A percentile compares a stretch with the other conserved stretches of the same genome.
phyloP scores from a whole-genome alignment of 768 basidiomycete genomes.

The Trametes punicea region DNA sequence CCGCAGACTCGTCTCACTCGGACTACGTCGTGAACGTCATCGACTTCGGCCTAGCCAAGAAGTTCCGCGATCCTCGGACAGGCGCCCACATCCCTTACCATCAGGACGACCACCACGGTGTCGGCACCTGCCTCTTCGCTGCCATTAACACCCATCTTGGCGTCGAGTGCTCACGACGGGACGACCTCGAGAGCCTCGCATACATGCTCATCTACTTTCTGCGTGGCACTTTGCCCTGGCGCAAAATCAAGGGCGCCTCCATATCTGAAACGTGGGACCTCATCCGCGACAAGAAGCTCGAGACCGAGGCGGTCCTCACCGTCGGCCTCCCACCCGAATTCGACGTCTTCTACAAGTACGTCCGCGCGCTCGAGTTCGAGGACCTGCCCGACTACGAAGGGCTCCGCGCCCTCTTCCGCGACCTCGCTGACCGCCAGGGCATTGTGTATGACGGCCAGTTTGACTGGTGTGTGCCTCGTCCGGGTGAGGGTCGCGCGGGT shows the following conservation, averaged over 20 bases:
- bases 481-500: slow-evolving; percentile 13
- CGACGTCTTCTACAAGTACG: slow-evolving; percentile 73
- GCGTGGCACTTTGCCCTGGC: slow-evolving; percentile 75
- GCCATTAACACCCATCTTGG: slow-evolving; percentile 75
- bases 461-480: slow-evolving; percentile 29
- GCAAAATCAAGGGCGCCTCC: slow-evolving; percentile 62
- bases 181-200: slow-evolving; percentile 76
- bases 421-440: slow-evolving; percentile 30
- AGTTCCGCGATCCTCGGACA: slow-evolving; percentile 65
- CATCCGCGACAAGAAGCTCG: slow-evolving; percentile 70
- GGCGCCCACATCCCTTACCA: slow-evolving; percentile 68
- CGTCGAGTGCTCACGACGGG: slow-evolving; percentile 71
- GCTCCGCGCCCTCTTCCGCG: slow-evolving; percentile 67
- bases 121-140: slow-evolving; percentile 75
- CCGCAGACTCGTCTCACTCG: slow-evolving; percentile 36
- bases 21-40: slow-evolving; percentile 84
- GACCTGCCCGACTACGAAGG: slow-evolving; percentile 90
- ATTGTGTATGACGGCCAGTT: slow-evolving; percentile 30
- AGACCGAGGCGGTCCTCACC: slow-evolving; percentile 63
- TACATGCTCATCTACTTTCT: slow-evolving; percentile 85
- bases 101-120: slow-evolving; percentile 72
- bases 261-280: slow-evolving; percentile 72
- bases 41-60: slow-evolving; percentile 83
- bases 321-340: slow-evolving; percentile 79
- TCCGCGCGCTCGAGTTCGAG: slow-evolving; percentile 79